A percentile compares a stretch with the other conserved stretches of the same genome.
Evolutionary conservation across 2,329 filamentous ascomycete species (phyloP).

Genomic region (Diaporthe vexans): DNA sequence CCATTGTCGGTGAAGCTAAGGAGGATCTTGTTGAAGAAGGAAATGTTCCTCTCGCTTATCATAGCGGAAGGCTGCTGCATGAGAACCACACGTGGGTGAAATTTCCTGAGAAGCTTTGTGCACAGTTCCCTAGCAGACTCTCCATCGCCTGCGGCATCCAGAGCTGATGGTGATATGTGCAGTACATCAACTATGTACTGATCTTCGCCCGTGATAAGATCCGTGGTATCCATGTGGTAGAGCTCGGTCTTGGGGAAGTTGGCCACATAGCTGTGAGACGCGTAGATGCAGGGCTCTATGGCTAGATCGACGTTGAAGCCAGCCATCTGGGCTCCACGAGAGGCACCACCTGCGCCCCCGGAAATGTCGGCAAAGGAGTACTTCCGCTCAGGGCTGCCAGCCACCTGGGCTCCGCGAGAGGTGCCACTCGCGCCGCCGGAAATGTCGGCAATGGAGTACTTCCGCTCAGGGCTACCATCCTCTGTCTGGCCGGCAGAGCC

Average conservation of each 20-base stretch:
- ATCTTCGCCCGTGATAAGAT: conserved; percentile 58
- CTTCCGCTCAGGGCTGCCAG: conserved; percentile 55
- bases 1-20: conserved; percentile 73
- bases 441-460: conserved; percentile 77
- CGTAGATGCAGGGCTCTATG: conserved; percentile 72
- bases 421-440: conserved; percentile 82
- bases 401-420: conserved; percentile 71
- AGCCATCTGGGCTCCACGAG: conserved; percentile 70
- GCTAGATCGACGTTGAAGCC: conserved; percentile 65
- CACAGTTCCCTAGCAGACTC: conserved; percentile 72
- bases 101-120: conserved; percentile 67
- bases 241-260: conserved; percentile 68
- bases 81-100: conserved; percentile 77
- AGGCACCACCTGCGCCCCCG: conserved; percentile 80
- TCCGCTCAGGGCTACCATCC: conserved; percentile 46
- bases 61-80: conserved; percentile 85
- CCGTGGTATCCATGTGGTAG: conserved; percentile 60
- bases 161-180: conserved; percentile 79
- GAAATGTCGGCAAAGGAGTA: conserved; percentile 81
- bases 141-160: conserved; percentile 74
- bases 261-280: conserved; percentile 67
- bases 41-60: conserved; percentile 61
- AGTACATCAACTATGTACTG: conserved; percentile 70
- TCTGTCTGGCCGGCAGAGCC: not conserved
- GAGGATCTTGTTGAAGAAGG: conserved; percentile 72